Evolutionary conservation across 495 filamentous ascomycete genomes (phyloP).

Genomic region (Evansstolkia leycettana): DNA sequence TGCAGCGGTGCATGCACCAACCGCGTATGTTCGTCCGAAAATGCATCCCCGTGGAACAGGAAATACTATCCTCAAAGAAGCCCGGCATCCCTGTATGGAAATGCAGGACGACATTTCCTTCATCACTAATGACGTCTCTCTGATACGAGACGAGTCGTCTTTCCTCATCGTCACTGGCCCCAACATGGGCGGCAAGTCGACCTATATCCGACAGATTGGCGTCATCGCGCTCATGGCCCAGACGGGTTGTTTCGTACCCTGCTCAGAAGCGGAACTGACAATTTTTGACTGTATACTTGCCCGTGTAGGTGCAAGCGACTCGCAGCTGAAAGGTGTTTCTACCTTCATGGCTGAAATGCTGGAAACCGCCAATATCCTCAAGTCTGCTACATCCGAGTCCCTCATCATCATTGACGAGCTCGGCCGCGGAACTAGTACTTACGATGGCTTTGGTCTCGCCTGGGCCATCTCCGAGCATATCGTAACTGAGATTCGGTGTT

Average conservation of each 20-base stretch:
- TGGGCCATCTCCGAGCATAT: constrained; percentile 99
- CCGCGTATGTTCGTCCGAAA: constrained; percentile 78
- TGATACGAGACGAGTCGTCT: constrained; percentile 68
- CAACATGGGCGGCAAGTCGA: constrained; percentile 98
- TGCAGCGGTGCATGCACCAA: constrained; percentile 84
- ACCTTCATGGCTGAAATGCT: constrained; percentile 99
- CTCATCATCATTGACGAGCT: constrained; percentile 98
- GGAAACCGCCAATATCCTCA: constrained; percentile 96
- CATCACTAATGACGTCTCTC: constrained; percentile 91
- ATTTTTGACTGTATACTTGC: constrained; percentile 98
- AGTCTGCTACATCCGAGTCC: constrained; percentile 84
- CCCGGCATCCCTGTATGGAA: constrained; percentile 96
- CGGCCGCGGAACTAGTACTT: constrained; percentile 94
- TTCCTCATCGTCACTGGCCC: constrained; percentile 97
- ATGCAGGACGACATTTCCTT: constrained; percentile 98
- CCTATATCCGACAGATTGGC: constrained; percentile 96
- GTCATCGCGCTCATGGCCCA: constrained; percentile 98
- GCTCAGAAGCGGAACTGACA: constrained; percentile 76
- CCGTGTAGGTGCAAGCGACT: constrained; percentile 88
- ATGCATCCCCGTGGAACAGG: constrained; percentile 86
- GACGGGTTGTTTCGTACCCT: constrained; percentile 92
- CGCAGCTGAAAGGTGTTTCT: constrained; percentile 92
- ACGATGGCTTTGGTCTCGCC: constrained; percentile 94
- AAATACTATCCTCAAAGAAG: constrained; percentile 83
- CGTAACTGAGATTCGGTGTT: constrained; percentile 85